Evolutionary conservation across 2,329 filamentous ascomycete genomes (phyloP).

Genomic region (Catunica adiposa): DNA sequence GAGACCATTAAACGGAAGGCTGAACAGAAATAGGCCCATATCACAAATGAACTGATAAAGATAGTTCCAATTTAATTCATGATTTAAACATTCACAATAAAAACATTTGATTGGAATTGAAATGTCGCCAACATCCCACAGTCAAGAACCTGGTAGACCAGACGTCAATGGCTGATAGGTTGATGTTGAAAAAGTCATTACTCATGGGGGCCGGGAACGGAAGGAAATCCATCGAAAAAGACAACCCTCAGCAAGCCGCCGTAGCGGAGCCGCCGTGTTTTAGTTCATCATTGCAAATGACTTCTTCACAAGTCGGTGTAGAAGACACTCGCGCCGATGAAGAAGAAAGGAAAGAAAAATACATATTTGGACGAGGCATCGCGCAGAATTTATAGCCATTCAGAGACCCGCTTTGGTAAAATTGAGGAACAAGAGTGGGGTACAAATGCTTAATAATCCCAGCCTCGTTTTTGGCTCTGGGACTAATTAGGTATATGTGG

Average conservation of each 20-base stretch:
- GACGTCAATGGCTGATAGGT: slow-evolving; percentile 29
- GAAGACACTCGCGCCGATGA: slow-evolving; percentile 31
- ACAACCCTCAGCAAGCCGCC: slow-evolving; percentile 39
- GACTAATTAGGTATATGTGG: background rate
- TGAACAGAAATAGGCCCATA: too few species aligned
- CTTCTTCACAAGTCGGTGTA: slow-evolving; percentile 36
- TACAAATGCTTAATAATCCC: slow-evolving; percentile 6
- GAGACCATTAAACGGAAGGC: too few species aligned
- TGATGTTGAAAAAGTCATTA: slow-evolving; percentile 29
- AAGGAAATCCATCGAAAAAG: slow-evolving; percentile 33
- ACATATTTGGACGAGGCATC: slow-evolving; percentile 14
- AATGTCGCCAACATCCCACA: slow-evolving; percentile 37
- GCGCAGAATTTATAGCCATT: slow-evolving; percentile 14
- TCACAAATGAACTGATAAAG: too few species aligned
- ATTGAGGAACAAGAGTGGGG: slow-evolving; percentile 7
- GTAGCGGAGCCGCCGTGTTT: slow-evolving; percentile 33
- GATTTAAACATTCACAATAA: background rate
- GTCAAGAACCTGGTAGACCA: slow-evolving; percentile 28
- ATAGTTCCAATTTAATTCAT: too few species aligned
- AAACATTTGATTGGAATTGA: background rate
- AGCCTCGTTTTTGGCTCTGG: background rate
- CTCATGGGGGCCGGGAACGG: slow-evolving; percentile 39
- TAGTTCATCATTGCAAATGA: slow-evolving; percentile 19
- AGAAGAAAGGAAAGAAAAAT: slow-evolving; percentile 22
- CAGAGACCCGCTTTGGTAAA: slow-evolving; percentile 7